Evolutionary conservation across 805 yeast species (phyloP).

Genomic region (Tetrapisispora namnaoensis): DNA sequence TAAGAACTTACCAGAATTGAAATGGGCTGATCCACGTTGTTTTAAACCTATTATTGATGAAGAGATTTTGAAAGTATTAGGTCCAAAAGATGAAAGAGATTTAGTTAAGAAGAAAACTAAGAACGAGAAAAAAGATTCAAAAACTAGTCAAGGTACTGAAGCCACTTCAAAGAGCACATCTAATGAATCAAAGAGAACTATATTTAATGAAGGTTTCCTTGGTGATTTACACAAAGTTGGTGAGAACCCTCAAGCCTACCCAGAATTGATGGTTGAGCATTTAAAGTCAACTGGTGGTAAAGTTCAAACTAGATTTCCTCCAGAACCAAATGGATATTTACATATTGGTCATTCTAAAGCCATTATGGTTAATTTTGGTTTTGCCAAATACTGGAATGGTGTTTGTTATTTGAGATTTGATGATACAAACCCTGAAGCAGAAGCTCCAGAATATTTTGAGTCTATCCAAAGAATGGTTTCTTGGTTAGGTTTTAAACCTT

Average conservation of each 20-base stretch:
- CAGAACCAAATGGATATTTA: conserved; percentile 98
- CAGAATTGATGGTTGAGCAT: conserved; percentile 77
- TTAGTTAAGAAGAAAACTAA: conserved; percentile 60
- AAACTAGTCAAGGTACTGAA: conserved; percentile 22
- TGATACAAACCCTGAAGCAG: conserved; percentile 98
- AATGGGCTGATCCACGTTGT: conserved; percentile 84
- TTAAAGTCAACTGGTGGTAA: conserved; percentile 66
- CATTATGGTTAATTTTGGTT: conserved; percentile 96
- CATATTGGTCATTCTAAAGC: conserved; percentile 99
- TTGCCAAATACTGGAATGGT: conserved; percentile 78
- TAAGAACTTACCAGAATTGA: conserved; percentile 62
- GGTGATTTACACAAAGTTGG: conserved; percentile 95
- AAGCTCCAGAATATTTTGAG: conserved; percentile 82
- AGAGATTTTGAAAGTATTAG: conserved; percentile 59
- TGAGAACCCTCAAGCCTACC: conserved; percentile 83
- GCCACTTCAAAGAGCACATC: conserved; percentile 5
- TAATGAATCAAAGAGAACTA: conserved; percentile 41
- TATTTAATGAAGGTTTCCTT: conserved; percentile 92
- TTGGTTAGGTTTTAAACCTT: conserved; percentile 94
- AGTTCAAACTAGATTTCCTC: conserved; percentile 89
- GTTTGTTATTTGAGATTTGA: conserved; percentile 87
- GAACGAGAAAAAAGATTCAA: conserved; percentile 32
- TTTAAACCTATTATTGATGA: conserved; percentile 85
- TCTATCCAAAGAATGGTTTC: conserved; percentile 74
- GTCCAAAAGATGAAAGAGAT: conserved; percentile 96